Evolutionary conservation across 257 asterid species (phyloP), one percentile per base, ranked within the genome.

Genomic region (Striga asiatica): DNA sequence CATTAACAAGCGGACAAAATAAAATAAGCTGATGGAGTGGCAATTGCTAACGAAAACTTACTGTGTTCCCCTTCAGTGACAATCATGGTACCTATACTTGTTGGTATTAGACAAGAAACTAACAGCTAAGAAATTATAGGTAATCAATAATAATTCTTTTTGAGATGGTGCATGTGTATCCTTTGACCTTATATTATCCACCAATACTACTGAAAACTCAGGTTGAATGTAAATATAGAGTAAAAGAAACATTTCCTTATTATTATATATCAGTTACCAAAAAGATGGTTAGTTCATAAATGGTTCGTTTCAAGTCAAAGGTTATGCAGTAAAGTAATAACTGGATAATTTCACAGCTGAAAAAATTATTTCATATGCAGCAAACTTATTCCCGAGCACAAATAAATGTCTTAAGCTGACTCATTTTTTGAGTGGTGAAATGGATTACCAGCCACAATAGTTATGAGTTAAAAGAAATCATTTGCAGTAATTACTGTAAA

Each of bases 271-370:
- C 32, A 49, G 31, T 19, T 31, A 20, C 56, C 24, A 56, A 17
- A 35, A 14, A 43, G 16, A 52, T 22, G 52, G n/a, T 46, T 25
- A 45, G 32, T 53, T 25, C 31, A 32, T 20, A 35, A 23, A 19
- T 54, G 58, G 49, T 61, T 24, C 42, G 50, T 21, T 54, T 34
- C 18, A 13, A 21, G 39, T 54, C 37, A 24, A 66, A 58, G 22
- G 39, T 34, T 42, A 38, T 0, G 37, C 11, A 8, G 31, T 8
- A 37, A 54, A 46, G 53, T 34, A 45, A n/a, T 24, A 41, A 45
- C 19, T 34, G 50, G 41, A 47, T 13, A 27, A 46, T 39, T 20
- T 29, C 56, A 55, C 62, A 13, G 16, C 21, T 42, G 14, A 20
- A 8, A 23, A 12, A 11, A 43, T 20, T 23, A 3, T 16, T 14